Evolutionary conservation across 257 asterid genomes (phyloP), one percentile per base, ranked within the genome.

Genomic region (Plantago elongata): DNA sequence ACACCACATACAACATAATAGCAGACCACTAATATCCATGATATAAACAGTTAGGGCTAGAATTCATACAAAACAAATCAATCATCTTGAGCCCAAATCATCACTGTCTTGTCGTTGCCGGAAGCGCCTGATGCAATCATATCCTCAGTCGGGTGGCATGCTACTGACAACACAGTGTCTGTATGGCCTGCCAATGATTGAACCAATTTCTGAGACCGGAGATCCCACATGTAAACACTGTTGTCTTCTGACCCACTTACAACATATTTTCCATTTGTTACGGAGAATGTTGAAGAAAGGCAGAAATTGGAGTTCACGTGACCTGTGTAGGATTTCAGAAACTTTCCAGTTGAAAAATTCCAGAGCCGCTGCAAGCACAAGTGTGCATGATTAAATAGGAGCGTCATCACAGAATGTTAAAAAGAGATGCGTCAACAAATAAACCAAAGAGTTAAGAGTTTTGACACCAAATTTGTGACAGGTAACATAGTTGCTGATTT

Each of bases 161-260:
- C 50, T 11, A 89, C 99, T 1, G 94, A 82, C 61, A 89, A 54
- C 13, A 93, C 95, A 0, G 87, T 65, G 40, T 83, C 99, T 5
- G 86, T 85, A 51, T 89, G 97, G 14, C 97, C 96, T 89, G 87
- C 99, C 55, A 92, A 80, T 78, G 84, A 89, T 68, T 93, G 99
- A 69, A 92, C 87, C 51, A 93, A 66, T 72, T 85, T 82, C 66
- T 86, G 83, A 9, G 97, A 79, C 67, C 89, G 99, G 38, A 93
- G 96, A 72, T 93, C 99, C 96, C 95, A 93, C 30, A 93, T 45
- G 77, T 85, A 89, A 22, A 89, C 78, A 38, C 77, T 68, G 51
- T 87, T 83, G 69, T 93, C 97, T 80, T 93, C 97, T 0, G 97
- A 93, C 43, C 99, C 99, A 48, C 99, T 81, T 50, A 87, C 96